Base-by-base conservation (phyloP, 225 moss, liverwort and hornwort species). In the Antitrichia curtipendula region DNA sequence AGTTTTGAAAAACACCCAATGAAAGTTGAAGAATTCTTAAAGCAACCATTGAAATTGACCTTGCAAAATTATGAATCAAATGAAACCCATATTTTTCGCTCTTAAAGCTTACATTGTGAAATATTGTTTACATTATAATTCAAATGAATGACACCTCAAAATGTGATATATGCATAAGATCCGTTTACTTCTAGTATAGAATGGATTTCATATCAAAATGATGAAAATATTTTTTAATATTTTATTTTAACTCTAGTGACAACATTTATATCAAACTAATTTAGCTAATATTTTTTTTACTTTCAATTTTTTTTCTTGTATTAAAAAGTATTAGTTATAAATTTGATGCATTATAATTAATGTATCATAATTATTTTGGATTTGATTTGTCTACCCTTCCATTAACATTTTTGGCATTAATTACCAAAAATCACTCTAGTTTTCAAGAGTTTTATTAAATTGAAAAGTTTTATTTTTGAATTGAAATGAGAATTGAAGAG, bases 161-260 rank as follows among this genome's bases (percentile, higher is more conserved):
- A n/a, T n/a, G n/a, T n/a, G n/a, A n/a, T n/a, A 41, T 8, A 14
- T 24, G 40, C 2, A 0, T 38, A 69, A 23, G 3, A 40, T 41
- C 4, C 5, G n/a, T n/a, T 5, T 23, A 25, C 13, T 6, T n/a
- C 0, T 14, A 0, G 1, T 69, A 14, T 14, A 24, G 8, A 69
- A 25, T 40, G 40, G 23, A 24, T 69, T 40, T 40, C 7, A 69
- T 40, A 13, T 24, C 4, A 69, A 66, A 69, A 68, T 38, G 24
- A 1, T 69, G 12, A 11, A 7, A 24, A 40, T 69, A 24, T n/a
- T 40, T 69, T 13, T 69, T 40, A 38, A 0, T 40, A 23, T 38
- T 38, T 24, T 40, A 24, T 4, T 38, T 38, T 13, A 13, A 69
- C 8, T 23, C 4, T 40, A 69, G 4, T 23, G 7, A 23, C 0